phyloP scores from a whole-genome alignment of 768 basidiomycete species.

The Daedalea quercina region DNA sequence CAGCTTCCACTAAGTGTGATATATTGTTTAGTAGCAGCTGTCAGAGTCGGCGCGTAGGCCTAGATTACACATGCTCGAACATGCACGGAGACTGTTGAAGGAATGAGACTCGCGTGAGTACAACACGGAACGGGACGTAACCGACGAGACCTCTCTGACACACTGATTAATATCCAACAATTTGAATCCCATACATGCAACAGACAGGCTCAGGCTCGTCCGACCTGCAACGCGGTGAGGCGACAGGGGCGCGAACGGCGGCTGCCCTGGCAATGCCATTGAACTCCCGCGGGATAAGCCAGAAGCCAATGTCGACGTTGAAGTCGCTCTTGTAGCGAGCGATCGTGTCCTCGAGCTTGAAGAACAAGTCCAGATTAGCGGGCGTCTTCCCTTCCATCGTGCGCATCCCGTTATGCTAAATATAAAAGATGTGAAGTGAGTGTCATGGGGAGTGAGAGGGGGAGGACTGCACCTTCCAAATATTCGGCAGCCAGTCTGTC shows the following conservation, averaged over 20 bases:
- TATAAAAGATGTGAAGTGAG: not conserved
- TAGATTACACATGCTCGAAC: no score
- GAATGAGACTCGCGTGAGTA: no score
- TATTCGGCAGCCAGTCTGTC: slow-evolving; percentile 26
- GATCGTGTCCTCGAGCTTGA: slow-evolving; percentile 17
- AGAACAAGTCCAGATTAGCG: slow-evolving; percentile 20
- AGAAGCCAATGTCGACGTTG: not conserved
- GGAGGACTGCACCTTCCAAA: slow-evolving; percentile 21
- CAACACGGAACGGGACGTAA: no score
- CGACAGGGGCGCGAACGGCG: not conserved
- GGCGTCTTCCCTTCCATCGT: slow-evolving; percentile 11
- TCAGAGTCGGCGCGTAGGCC: no score
- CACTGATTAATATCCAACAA: no score
- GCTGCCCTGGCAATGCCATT: not conserved
- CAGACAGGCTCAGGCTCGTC: no score
- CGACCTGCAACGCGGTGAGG: not conserved
- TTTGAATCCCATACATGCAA: no score
- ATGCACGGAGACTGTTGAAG: no score
- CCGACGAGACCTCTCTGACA: no score
- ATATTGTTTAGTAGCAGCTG: no score
- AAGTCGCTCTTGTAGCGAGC: slow-evolving; percentile 7
- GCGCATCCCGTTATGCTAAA: not conserved
- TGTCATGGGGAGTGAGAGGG: not conserved
- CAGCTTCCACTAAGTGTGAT: no score
- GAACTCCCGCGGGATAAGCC: not conserved